Evolutionary conservation across 2,329 filamentous ascomycete species (phyloP).

Genomic region (Orbilia quercus): DNA sequence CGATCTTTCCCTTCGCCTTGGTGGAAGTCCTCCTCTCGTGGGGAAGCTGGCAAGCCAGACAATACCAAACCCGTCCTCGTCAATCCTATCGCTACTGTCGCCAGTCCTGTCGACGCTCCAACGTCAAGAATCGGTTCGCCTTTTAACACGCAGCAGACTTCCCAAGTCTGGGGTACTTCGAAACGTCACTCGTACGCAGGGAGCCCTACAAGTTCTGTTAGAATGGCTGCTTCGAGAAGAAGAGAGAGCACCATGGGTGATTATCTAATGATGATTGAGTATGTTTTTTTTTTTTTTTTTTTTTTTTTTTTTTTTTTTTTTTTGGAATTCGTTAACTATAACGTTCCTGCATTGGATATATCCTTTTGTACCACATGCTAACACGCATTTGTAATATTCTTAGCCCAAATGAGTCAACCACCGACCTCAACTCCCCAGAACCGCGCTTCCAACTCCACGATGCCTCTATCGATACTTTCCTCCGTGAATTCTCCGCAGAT

Average conservation of each 20-base stretch:
- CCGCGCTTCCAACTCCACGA: slow-evolving; percentile 43
- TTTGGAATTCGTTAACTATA: too few species aligned
- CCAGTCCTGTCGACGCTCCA: not conserved
- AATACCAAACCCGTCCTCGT: not conserved
- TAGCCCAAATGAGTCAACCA: slow-evolving; percentile 23
- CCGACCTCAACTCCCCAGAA: slow-evolving; percentile 18
- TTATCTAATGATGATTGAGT: slow-evolving; percentile 47
- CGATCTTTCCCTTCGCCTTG: slow-evolving; percentile 20
- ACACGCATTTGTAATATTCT: slow-evolving; percentile 1
- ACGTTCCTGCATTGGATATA: too few species aligned
- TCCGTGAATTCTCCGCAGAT: slow-evolving; percentile 41
- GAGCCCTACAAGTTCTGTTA: slow-evolving; percentile 26
- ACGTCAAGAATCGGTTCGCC: slow-evolving; percentile 18
- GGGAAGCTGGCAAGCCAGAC: not conserved
- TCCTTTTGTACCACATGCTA: slow-evolving; percentile 5
- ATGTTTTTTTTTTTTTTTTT: slow-evolving; percentile 2
- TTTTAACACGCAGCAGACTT: slow-evolving; percentile 32
- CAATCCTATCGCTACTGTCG: not conserved
- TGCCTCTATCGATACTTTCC: slow-evolving; percentile 40
- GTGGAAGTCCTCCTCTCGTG: slow-evolving; percentile 30
- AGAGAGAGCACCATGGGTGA: slow-evolving; percentile 46
- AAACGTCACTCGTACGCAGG: slow-evolving; percentile 39
- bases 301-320: too few species aligned
- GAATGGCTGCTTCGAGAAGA: slow-evolving; percentile 46
- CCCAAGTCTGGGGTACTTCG: slow-evolving; percentile 30